Evolutionary conservation across 768 basidiomycete genomes (phyloP).

Genomic region (Gloeostereum incarnatum): DNA sequence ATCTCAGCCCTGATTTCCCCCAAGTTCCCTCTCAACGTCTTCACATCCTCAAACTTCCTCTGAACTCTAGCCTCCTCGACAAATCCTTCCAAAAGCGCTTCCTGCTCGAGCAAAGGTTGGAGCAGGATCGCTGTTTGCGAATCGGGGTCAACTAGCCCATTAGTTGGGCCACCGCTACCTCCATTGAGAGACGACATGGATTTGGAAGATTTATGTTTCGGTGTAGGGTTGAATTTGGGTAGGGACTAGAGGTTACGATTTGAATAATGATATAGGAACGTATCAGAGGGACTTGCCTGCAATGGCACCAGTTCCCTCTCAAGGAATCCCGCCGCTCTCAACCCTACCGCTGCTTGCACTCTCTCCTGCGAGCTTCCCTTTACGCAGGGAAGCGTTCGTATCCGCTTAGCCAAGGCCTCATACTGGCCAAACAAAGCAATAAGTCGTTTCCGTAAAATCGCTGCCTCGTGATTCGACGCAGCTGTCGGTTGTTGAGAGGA

Average conservation of each 20-base stretch:
- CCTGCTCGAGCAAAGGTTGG: slow-evolving; percentile 91
- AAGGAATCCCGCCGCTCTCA: slow-evolving; percentile 70
- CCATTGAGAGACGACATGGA: slow-evolving; percentile 7
- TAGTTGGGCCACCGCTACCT: too few relatives aligned
- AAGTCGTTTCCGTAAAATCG: slow-evolving; percentile 67
- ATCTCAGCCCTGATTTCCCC: slow-evolving; percentile 83
- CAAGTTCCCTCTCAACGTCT: slow-evolving; percentile 71
- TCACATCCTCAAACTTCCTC: slow-evolving; percentile 93
- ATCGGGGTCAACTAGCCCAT: slow-evolving; percentile 60
- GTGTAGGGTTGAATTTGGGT: slow-evolving; percentile 29
- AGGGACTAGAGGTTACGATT: slow-evolving; percentile 26
- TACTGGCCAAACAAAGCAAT: slow-evolving; percentile 84
- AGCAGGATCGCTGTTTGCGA: slow-evolving; percentile 63
- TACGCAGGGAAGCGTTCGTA: slow-evolving; percentile 63
- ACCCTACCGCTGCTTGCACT: slow-evolving; percentile 74
- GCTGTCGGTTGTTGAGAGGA: slow-evolving; percentile 18
- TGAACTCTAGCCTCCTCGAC: slow-evolving; percentile 84
- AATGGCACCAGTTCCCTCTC: slow-evolving; percentile 88
- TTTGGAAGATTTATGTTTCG: too few relatives aligned
- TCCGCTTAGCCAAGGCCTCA: slow-evolving; percentile 80
- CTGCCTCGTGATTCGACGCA: slow-evolving; percentile 54
- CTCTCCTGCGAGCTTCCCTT: slow-evolving; percentile 71
- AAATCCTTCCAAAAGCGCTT: slow-evolving; percentile 83
- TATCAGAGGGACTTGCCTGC: slow-evolving; percentile 35
- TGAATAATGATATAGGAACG: background rate